These are phyloP conservation scores for Fusarium albidum DNA, from an alignment of 2,329 filamentous ascomycete species.

Conservation along the genomic window DNA sequence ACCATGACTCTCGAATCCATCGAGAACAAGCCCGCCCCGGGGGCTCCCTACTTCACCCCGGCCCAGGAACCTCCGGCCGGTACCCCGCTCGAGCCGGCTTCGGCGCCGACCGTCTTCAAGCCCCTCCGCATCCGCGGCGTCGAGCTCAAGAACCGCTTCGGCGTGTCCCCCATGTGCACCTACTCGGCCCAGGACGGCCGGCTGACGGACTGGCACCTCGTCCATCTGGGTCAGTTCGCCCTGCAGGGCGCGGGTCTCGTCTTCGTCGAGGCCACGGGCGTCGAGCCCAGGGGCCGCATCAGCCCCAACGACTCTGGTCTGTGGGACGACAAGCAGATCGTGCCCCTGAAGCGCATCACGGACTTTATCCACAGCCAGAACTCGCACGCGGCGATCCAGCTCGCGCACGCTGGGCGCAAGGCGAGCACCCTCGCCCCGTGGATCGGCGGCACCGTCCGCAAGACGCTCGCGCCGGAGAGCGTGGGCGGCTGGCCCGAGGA, in stretches of 20 bases:
- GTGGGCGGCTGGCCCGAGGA: constrained; percentile 66
- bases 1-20: constrained; percentile 33
- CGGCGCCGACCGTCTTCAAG: constrained; percentile 62
- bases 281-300: constrained; percentile 81
- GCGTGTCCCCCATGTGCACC: constrained; percentile 69
- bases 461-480: constrained; percentile 60
- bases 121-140: constrained; percentile 63
- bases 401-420: constrained; percentile 82
- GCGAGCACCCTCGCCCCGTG: constrained; percentile 69
- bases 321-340: constrained; percentile 86
- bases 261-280: constrained; percentile 81
- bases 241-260: constrained; percentile 77
- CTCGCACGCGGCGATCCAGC: constrained; percentile 80
- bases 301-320: constrained; percentile 81
- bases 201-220: constrained; percentile 81
- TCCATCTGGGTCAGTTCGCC: constrained; percentile 82
- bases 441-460: constrained; percentile 59
- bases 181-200: constrained; percentile 70
- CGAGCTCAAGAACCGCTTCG: constrained; percentile 64
- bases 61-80: constrained; percentile 60
- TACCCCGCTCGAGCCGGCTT: constrained; percentile 50
- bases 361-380: constrained; percentile 84
- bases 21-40: constrained; percentile 51
- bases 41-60: constrained; percentile 63
- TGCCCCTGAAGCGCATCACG: constrained; percentile 72